These are phyloP conservation scores for Penicillium coprophilum DNA, from an alignment of 495 filamentous ascomycete genomes.

Conservation along the genomic window DNA sequence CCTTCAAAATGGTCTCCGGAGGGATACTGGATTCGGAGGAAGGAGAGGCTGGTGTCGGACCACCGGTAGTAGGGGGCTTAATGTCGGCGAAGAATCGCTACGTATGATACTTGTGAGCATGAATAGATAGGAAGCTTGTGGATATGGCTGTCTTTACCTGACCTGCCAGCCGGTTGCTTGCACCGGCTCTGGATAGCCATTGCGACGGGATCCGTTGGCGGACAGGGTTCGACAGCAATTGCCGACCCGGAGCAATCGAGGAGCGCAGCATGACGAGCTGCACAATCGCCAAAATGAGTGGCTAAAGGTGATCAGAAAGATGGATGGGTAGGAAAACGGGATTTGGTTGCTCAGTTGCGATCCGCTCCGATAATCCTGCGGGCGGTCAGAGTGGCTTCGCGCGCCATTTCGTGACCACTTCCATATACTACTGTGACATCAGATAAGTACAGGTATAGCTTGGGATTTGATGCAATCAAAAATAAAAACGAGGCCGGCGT, in stretches of 20 bases:
- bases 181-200: slow-evolving; percentile 48
- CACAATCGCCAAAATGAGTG: slow-evolving; percentile 41
- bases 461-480: background rate
- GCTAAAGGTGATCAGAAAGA: slow-evolving; percentile 27
- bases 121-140: slow-evolving; percentile 13
- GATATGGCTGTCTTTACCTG: slow-evolving; percentile 42
- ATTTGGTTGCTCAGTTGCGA: slow-evolving; percentile 44
- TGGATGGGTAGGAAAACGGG: slow-evolving; percentile 39
- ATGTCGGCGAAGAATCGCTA: slow-evolving; percentile 50
- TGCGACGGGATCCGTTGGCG: slow-evolving; percentile 46
- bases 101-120: background rate
- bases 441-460: background rate
- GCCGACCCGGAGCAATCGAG: slow-evolving; percentile 47
- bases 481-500: background rate
- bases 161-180: slow-evolving; percentile 43
- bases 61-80: slow-evolving; percentile 34
- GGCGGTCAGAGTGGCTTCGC: slow-evolving; percentile 30
- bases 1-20: slow-evolving; percentile 61
- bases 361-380: slow-evolving; percentile 45
- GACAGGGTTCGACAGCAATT: slow-evolving; percentile 43
- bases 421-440: background rate
- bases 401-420: slow-evolving; percentile 14
- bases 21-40: slow-evolving; percentile 56
- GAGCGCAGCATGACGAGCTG: slow-evolving; percentile 53
- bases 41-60: slow-evolving; percentile 44